These are phyloP conservation scores for Tricholoma bakamatsutake DNA, from an alignment of 768 basidiomycete genomes.

Conservation along the genomic window DNA sequence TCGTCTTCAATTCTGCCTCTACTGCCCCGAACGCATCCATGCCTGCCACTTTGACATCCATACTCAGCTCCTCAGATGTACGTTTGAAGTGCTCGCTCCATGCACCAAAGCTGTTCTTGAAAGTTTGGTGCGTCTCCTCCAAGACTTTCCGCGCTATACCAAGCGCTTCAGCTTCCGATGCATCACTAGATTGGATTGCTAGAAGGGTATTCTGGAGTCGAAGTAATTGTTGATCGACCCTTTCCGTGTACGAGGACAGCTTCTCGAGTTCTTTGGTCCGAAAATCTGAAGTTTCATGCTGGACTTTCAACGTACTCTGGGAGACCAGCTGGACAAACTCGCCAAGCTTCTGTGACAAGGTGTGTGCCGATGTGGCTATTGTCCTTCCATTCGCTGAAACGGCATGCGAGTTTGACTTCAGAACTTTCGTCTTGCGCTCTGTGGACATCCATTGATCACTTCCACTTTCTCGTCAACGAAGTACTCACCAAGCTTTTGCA, in stretches of 20 bases:
- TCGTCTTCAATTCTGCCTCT: constrained; percentile 52
- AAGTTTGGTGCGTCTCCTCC: constrained; percentile 44
- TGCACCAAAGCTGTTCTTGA: constrained; percentile 45
- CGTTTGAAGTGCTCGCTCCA: constrained; percentile 52
- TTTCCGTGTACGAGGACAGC: constrained; percentile 41
- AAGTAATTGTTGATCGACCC: constrained; percentile 53
- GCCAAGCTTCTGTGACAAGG: constrained; percentile 52
- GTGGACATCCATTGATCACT: constrained; percentile 6
- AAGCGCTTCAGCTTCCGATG: constrained; percentile 47
- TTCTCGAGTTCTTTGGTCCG: constrained; percentile 51
- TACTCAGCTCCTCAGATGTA: constrained; percentile 42
- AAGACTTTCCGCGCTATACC: constrained; percentile 41
- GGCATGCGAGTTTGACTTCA: constrained; percentile 58
- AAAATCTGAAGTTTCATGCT: constrained; percentile 50
- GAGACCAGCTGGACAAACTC: constrained; percentile 54
- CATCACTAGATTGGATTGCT: constrained; percentile 51
- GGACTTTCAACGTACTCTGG: constrained; percentile 48
- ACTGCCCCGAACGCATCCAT: constrained; percentile 43
- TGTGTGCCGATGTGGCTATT: constrained; percentile 47
- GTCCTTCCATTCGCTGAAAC: constrained; percentile 59
- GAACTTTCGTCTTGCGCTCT: constrained; percentile 71
- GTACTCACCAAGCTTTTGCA: constrained; percentile 75
- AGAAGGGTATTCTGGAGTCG: constrained; percentile 46
- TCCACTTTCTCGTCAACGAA: constrained; percentile 1
- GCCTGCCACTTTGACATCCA: constrained; percentile 37